These are phyloP conservation scores for Artemisia argyi DNA, from an alignment of 129 eudicot genomes.

Conservation along the genomic window DNA sequence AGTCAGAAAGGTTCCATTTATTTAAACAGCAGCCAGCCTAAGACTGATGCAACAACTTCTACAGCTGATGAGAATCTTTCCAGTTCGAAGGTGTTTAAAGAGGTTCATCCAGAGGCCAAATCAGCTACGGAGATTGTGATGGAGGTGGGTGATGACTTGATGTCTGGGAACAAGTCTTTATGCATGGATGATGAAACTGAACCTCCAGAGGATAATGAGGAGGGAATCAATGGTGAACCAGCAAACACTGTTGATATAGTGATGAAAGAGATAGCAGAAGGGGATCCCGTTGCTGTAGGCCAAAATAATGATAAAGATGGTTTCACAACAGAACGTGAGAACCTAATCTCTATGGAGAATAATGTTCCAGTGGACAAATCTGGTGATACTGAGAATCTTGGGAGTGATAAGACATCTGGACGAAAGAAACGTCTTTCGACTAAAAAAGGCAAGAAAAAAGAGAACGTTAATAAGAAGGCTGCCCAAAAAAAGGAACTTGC, in stretches of 20 bases:
- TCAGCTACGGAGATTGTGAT: conserved; percentile 17
- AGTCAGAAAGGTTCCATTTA: conserved; percentile 52
- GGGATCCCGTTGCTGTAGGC: background rate
- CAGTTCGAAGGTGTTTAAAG: conserved; percentile 21
- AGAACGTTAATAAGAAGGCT: conserved; percentile 27
- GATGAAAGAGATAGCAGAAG: background rate
- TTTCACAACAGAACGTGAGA: background rate
- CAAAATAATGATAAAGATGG: conserved; percentile 5
- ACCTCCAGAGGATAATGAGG: conserved; percentile 55
- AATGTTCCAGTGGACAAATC: conserved; percentile 20
- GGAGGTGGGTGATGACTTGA: conserved; percentile 10
- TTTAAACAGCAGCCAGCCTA: conserved; percentile 28
- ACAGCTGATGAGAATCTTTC: conserved; percentile 20
- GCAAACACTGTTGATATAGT: background rate
- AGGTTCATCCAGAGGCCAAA: conserved; percentile 25
- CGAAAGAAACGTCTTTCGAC: conserved; percentile 15
- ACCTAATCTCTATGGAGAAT: background rate
- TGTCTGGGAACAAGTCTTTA: conserved; percentile 17
- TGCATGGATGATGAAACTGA: conserved; percentile 64
- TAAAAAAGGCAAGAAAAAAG: too few species aligned
- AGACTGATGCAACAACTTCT: conserved; percentile 28
- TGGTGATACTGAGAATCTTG: conserved; percentile 21
- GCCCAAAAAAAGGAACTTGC: conserved; percentile 29
- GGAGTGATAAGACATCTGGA: conserved; percentile 24
- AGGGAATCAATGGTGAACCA: conserved; percentile 6